Percentiles rank a stretch among this genome's conserved stretches.
Conservation (phyloP, 768 basidiomycete genomes). For the Tricholoma furcatifolium region DNA sequence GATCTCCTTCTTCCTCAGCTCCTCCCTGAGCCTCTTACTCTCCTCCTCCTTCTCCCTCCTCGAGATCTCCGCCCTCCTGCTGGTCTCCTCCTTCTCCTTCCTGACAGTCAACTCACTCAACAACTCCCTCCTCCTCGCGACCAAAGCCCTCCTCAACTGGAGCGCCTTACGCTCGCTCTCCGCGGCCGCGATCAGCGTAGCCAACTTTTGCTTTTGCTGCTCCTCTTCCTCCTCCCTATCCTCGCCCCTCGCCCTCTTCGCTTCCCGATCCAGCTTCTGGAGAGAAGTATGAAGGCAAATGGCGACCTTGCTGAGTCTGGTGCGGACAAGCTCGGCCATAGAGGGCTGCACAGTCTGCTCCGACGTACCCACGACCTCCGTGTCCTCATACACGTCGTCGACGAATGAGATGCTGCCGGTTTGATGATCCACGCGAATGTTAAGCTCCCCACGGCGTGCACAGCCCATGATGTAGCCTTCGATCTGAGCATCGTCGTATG, state of each 20-base stretch:
- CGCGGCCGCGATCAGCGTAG: conserved; percentile 59
- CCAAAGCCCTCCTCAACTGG: conserved; percentile 73
- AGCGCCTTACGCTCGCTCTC: conserved; percentile 77
- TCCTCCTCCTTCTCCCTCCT: conserved; percentile 73
- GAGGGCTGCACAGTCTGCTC: conserved; percentile 64
- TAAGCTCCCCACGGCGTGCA: conserved; percentile 82
- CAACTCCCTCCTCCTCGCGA: conserved; percentile 83
- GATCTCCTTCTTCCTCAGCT: conserved; percentile 58
- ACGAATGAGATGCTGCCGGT: conserved; percentile 82
- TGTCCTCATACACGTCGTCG: conserved; percentile 64
- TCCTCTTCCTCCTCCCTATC: conserved; percentile 40
- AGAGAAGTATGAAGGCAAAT: conserved; percentile 70
- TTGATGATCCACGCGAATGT: conserved; percentile 86
- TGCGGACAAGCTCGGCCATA: conserved; percentile 69
- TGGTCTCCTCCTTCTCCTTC: conserved; percentile 87
- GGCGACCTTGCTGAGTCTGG: conserved; percentile 77
- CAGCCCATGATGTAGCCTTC: conserved; percentile 95
- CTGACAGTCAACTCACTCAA: conserved; percentile 80
- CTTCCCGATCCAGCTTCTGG: conserved; percentile 48
- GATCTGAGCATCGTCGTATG: conserved; percentile 72
- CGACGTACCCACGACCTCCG: conserved; percentile 29
- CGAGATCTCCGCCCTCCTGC: conserved; percentile 66
- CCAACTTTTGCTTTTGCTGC: conserved; percentile 57
- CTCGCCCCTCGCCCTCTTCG: conserved; percentile 30
- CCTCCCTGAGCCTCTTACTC: conserved; percentile 57